A percentile compares a stretch with the other conserved stretches of the same genome.
These are phyloP conservation scores for Claviceps pazoutovae DNA, from an alignment of 2,329 filamentous ascomycete genomes.

Conservation along the genomic window DNA sequence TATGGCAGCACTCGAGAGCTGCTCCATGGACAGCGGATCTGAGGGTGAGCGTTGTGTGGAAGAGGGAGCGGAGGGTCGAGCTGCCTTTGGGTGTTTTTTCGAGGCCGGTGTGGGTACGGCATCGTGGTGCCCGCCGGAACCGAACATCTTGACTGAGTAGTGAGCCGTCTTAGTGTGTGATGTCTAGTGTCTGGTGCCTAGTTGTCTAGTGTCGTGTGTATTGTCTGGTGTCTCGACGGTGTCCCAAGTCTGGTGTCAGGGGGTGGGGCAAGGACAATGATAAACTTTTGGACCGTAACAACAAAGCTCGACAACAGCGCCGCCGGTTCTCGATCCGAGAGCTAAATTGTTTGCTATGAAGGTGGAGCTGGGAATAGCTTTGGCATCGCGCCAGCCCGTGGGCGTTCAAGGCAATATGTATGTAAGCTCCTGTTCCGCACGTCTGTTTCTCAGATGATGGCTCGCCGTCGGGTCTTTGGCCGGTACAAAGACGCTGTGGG, in stretches of 20 bases:
- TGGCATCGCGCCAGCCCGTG: slow-evolving; percentile 1
- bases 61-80: slow-evolving; percentile 4
- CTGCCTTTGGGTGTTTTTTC: slow-evolving; percentile 5
- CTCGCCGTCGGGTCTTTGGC: not conserved
- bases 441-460: not conserved
- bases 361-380: slow-evolving; percentile 2
- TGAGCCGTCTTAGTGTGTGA: not conserved
- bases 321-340: slow-evolving; percentile 3
- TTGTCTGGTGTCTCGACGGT: too few species aligned
- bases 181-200: too few species aligned
- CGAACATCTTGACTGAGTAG: slow-evolving; percentile 7
- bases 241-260: slow-evolving; percentile 2
- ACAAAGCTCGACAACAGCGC: not conserved
- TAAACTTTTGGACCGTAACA: not conserved
- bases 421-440: not conserved
- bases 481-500: slow-evolving; percentile 1
- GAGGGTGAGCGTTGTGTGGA: slow-evolving; percentile 5
- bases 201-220: too few species aligned
- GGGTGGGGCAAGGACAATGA: slow-evolving; percentile 5
- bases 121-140: slow-evolving; percentile 12
- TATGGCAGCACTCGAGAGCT: slow-evolving; percentile 10
- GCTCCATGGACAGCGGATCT: slow-evolving; percentile 9
- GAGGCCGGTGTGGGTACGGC: slow-evolving; percentile 6
- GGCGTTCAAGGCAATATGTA: not conserved
- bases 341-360: slow-evolving; percentile 5